These are phyloP conservation scores for Penicillium paxilli DNA, from an alignment of 495 filamentous ascomycete genomes.

Conservation along the genomic window DNA sequence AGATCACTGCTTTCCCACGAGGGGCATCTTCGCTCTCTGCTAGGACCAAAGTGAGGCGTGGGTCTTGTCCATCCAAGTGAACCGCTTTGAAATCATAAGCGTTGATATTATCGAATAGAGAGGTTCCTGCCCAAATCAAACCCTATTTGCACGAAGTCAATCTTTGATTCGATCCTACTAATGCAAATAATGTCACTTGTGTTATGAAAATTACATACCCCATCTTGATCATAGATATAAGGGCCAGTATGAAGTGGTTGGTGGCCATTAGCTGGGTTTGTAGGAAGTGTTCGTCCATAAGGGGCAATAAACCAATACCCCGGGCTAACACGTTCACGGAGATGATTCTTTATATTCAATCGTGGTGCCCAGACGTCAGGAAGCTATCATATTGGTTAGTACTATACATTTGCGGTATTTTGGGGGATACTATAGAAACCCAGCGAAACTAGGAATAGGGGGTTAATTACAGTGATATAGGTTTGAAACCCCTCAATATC, in stretches of 20 bases:
- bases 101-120: conserved; percentile 31
- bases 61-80: conserved; percentile 24
- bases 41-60: conserved; percentile 48
- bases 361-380: conserved; percentile 29
- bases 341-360: conserved; percentile 27
- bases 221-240: conserved; percentile 39
- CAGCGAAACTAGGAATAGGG: no score
- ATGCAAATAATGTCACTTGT: no score
- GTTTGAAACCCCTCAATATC: neutral
- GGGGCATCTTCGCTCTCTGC: conserved; percentile 27
- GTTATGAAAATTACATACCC: no score
- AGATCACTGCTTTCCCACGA: neutral
- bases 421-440: no score
- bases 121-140: conserved; percentile 33
- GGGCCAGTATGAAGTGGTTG: conserved; percentile 36
- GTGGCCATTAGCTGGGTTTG: conserved; percentile 20
- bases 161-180: neutral
- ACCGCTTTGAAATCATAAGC: conserved; percentile 40
- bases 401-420: no score
- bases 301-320: conserved; percentile 41
- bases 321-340: conserved; percentile 25
- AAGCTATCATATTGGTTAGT: no score
- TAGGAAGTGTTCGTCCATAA: conserved; percentile 26
- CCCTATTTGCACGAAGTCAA: conserved; percentile 16
- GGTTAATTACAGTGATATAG: neutral